A percentile compares a stretch with the other conserved stretches of the same genome.
Conservation (phyloP, 441 rosid genomes). For the Erodium texanum region DNA sequence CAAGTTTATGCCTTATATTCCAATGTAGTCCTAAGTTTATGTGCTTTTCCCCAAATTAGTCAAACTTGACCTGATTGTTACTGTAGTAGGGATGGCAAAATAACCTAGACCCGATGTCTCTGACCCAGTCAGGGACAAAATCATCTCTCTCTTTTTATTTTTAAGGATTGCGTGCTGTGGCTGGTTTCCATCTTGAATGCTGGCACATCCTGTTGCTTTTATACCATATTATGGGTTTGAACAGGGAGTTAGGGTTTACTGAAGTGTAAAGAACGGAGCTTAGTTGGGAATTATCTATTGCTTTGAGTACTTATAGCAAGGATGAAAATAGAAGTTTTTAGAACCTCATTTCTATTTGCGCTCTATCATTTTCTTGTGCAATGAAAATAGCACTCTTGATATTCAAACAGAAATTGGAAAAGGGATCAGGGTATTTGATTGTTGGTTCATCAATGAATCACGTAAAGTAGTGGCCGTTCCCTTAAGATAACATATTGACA, state of each 20-base stretch:
- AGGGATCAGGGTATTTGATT: neutral
- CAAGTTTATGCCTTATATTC: neutral
- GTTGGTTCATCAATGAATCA: neutral
- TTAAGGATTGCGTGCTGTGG: neutral
- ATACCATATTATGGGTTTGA: neutral
- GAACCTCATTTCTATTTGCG: neutral
- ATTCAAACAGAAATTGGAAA: neutral
- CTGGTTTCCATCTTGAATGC: neutral
- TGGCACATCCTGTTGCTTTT: neutral
- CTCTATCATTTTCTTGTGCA: neutral
- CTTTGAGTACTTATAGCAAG: neutral
- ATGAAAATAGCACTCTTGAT: neutral
- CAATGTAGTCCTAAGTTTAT: neutral
- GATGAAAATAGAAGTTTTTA: neutral
- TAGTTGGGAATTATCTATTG: neutral
- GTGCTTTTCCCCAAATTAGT: no score
- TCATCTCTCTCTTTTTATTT: no score
- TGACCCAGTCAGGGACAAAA: no score
- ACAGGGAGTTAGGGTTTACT: neutral
- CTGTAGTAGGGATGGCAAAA: no score
- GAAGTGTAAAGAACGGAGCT: neutral
- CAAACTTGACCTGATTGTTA: no score
- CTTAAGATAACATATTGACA: neutral
- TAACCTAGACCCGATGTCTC: no score
- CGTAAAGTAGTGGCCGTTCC: neutral